Evolutionary conservation across 75 land plant species (phyloP).

Genomic region (Isoetes taiwanensis): DNA sequence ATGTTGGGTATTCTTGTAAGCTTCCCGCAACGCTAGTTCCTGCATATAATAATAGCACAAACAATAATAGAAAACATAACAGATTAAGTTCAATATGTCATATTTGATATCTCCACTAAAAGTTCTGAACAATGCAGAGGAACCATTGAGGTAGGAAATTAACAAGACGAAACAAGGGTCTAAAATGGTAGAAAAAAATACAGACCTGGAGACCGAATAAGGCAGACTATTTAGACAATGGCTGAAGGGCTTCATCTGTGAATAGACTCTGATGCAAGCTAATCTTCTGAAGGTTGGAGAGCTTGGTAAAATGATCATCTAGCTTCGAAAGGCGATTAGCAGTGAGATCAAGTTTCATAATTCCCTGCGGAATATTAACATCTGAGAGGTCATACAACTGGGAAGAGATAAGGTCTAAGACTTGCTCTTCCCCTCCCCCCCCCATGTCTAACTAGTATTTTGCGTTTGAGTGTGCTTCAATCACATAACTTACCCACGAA

Average conservation of each 20-base stretch:
- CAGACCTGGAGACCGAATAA: constrained; percentile 30
- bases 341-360: constrained; percentile 70
- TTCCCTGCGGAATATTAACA: constrained; percentile 40
- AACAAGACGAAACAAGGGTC: neutral
- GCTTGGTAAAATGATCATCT: constrained; percentile 60
- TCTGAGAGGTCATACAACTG: constrained; percentile 69
- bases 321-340: constrained; percentile 53
- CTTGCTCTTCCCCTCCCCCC: neutral
- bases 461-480: no score
- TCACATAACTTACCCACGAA: no score
- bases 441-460: no score
- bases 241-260: constrained; percentile 42
- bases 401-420: constrained; percentile 58
- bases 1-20: constrained; percentile 58
- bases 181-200: neutral
- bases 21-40: constrained; percentile 84
- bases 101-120: neutral
- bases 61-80: neutral
- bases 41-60: constrained; percentile 21
- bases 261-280: constrained; percentile 77
- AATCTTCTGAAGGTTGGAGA: constrained; percentile 50
- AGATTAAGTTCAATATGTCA: neutral
- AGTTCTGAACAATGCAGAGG: neutral
- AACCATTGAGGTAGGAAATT: neutral
- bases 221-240: constrained; percentile 45